Conservation (phyloP, 73 alveolate genomes). For the Stentor roeselii region DNA sequence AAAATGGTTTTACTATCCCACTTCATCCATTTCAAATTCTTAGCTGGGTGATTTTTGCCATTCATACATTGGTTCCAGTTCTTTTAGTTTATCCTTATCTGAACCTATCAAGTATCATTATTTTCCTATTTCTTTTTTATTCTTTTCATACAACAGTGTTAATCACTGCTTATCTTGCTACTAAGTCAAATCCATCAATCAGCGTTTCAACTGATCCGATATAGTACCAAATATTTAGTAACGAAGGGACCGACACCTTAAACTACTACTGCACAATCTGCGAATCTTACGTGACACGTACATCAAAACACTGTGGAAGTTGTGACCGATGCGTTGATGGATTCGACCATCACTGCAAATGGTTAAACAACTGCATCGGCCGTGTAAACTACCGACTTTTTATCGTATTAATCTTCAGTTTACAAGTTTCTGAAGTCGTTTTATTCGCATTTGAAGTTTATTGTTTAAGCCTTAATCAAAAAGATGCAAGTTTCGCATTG, state of each 20-base stretch:
- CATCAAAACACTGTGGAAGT: slow-evolving; percentile 27
- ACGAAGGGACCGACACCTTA: background rate
- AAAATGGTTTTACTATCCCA: slow-evolving; percentile 18
- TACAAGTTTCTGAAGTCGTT: background rate
- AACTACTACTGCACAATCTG: slow-evolving; percentile 24
- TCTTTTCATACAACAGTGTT: background rate
- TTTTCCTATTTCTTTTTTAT: background rate
- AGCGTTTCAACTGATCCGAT: background rate
- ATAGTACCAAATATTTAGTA: background rate
- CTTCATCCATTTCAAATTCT: slow-evolving; percentile 7
- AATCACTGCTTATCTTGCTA: background rate
- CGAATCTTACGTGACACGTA: slow-evolving; percentile 7
- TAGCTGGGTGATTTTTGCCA: slow-evolving; percentile 10
- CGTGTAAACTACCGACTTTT: background rate
- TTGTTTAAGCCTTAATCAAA: background rate
- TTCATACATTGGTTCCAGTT: background rate
- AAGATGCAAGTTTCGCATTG: background rate
- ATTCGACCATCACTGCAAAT: slow-evolving; percentile 32
- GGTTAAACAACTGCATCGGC: slow-evolving; percentile 28
- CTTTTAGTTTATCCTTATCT: background rate
- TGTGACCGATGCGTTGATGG: slow-evolving; percentile 21
- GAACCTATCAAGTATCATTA: background rate
- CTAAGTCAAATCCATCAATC: slow-evolving; percentile 16
- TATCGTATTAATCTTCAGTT: background rate
- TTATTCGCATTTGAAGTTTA: background rate